A percentile compares a stretch with the other conserved stretches of the same genome.
phyloP scores from a whole-genome alignment of 2,329 filamentous ascomycete species.

The Dryadomyces sulphureus region DNA sequence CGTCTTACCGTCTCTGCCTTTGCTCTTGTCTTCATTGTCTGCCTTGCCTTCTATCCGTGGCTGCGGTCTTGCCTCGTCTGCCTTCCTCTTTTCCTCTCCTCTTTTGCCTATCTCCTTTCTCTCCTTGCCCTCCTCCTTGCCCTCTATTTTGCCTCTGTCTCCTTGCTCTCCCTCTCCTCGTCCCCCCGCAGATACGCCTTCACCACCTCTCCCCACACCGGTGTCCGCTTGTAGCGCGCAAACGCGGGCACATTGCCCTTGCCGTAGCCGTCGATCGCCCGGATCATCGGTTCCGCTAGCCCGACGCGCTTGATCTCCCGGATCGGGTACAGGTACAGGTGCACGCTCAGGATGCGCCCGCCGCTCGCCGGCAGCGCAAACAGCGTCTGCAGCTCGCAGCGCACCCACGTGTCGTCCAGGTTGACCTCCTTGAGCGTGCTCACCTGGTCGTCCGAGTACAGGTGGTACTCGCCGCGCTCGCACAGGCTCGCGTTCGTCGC shows the following conservation, averaged over 20 bases:
- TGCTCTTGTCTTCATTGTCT: too few relatives aligned
- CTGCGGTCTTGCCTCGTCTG: not conserved
- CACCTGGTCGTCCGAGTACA: slow-evolving; percentile 5
- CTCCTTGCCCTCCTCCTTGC: not conserved
- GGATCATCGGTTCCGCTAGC: slow-evolving; percentile 3
- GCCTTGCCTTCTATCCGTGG: not conserved
- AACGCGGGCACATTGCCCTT: slow-evolving; percentile 6
- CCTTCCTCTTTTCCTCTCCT: too few relatives aligned
- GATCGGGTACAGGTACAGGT: slow-evolving; percentile 8
- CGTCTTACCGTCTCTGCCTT: too few relatives aligned
- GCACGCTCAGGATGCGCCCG: slow-evolving; percentile 5
- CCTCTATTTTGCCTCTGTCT: not conserved
- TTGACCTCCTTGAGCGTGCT: not conserved
- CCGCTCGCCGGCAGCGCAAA: slow-evolving; percentile 4
- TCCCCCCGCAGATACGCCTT: slow-evolving; percentile 6
- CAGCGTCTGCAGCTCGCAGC: slow-evolving; percentile 8
- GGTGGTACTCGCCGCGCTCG: slow-evolving; percentile 9
- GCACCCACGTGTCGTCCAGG: slow-evolving; percentile 8
- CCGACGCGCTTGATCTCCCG: slow-evolving; percentile 8
- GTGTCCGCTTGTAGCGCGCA: slow-evolving; percentile 7
- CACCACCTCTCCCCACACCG: slow-evolving; percentile 7
- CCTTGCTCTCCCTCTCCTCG: not conserved
- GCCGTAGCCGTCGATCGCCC: slow-evolving; percentile 8
- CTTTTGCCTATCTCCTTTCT: not conserved
- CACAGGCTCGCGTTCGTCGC: slow-evolving; percentile 6